Percentiles rank a stretch among this genome's conserved stretches.
phyloP scores from a whole-genome alignment of 345 rosid genomes.

The Dipteronia dyeriana region DNA sequence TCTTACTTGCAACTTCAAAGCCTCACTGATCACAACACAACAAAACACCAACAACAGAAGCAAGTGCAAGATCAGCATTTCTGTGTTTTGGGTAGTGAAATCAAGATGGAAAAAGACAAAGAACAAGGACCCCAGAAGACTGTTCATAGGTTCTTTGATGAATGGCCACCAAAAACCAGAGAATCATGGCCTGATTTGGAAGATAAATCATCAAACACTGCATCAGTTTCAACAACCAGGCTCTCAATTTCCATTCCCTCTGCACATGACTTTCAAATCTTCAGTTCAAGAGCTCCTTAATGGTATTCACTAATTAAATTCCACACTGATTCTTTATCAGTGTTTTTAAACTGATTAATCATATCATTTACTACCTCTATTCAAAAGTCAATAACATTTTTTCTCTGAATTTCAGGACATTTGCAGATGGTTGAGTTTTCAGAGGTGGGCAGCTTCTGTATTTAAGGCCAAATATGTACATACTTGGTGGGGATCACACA shows the following conservation, averaged over 20 bases:
- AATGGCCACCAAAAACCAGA: constrained; percentile 67
- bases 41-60: constrained; percentile 38
- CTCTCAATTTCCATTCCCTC: constrained; percentile 76
- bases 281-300: constrained; percentile 47
- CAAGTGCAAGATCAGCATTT: constrained; percentile 37
- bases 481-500: constrained; percentile 22
- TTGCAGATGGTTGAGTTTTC: constrained; percentile 39
- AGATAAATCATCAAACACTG: constrained; percentile 53
- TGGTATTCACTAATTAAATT: constrained; percentile 24
- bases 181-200: constrained; percentile 65
- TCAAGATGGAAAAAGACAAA: constrained; percentile 41
- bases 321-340: background rate
- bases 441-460: constrained; percentile 15
- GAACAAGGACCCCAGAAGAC: constrained; percentile 61
- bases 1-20: constrained; percentile 63
- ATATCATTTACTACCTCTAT: background rate
- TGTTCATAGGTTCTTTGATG: constrained; percentile 85
- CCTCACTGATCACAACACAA: constrained; percentile 21
- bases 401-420: background rate
- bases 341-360: background rate
- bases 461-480: constrained; percentile 21
- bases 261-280: constrained; percentile 51
- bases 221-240: constrained; percentile 47
- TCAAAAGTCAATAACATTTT: background rate
- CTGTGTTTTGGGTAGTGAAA: constrained; percentile 40